Evolutionary conservation across 108 stramenopile genomes (phyloP).

Genomic region (Cyclotella baltica): DNA sequence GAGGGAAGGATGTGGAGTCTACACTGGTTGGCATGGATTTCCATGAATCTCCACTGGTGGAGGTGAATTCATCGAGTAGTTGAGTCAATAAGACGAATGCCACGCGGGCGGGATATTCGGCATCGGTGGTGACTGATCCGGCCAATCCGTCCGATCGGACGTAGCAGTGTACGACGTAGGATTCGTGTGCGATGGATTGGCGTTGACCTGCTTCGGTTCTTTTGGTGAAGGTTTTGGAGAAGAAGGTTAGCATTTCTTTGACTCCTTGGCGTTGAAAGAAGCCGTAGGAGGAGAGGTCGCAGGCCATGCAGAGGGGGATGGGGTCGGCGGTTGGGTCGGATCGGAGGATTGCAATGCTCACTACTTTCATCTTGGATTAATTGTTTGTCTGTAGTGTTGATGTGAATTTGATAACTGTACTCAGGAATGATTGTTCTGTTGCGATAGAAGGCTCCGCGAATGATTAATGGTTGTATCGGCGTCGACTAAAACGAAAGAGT

Average conservation of each 20-base stretch:
- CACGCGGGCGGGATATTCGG: constrained; percentile 98
- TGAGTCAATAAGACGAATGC: constrained; percentile 97
- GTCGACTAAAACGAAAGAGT: too few relatives aligned
- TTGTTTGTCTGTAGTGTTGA: too few relatives aligned
- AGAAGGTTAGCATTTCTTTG: constrained; percentile 97
- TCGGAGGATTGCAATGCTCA: constrained; percentile 84
- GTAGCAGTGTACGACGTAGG: constrained; percentile 98
- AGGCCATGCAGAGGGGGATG: constrained; percentile 71
- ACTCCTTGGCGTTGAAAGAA: constrained; percentile 95
- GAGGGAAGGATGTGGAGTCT: constrained; percentile 71
- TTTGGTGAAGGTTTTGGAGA: constrained; percentile 97
- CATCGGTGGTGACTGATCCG: constrained; percentile 93
- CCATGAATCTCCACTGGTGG: constrained; percentile 73
- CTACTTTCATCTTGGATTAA: constrained; percentile 83
- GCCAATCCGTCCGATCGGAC: constrained; percentile 95
- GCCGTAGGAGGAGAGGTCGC: constrained; percentile 86
- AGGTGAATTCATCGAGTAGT: constrained; percentile 93
- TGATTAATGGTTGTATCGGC: too few relatives aligned
- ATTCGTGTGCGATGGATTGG: constrained; percentile 96
- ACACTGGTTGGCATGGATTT: constrained; percentile 59
- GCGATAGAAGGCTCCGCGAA: too few relatives aligned
- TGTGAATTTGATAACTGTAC: background rate
- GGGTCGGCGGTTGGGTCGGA: constrained; percentile 77
- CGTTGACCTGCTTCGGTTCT: constrained; percentile 97
- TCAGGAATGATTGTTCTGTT: too few relatives aligned